A percentile compares a stretch with the other conserved stretches of the same genome.
Conservation (phyloP, 1,139 yeast genomes). For the Saccharomyces pastorianus region DNA sequence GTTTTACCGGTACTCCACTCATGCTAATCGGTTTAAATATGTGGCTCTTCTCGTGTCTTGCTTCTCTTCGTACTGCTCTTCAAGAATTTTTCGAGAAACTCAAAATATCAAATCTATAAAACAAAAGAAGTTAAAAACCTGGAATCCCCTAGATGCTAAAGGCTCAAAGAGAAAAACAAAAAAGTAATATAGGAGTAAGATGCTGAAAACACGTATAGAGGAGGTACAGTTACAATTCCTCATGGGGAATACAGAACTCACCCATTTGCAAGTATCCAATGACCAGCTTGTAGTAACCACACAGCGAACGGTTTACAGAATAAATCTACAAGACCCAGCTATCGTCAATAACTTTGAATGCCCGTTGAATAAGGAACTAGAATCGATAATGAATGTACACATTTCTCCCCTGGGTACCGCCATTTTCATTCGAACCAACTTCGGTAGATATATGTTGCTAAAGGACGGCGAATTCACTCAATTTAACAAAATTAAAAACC, state of each 20-base stretch:
- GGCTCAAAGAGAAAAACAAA: neutral
- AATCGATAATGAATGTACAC: neutral
- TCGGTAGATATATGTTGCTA: neutral
- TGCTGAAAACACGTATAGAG: neutral
- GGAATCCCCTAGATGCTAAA: neutral
- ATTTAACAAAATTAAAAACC: conserved; percentile 14
- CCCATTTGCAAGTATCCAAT: neutral
- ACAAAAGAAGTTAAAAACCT: neutral
- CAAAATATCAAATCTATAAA: neutral
- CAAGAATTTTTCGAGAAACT: neutral
- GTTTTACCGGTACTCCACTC: conserved; percentile 67
- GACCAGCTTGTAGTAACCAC: neutral
- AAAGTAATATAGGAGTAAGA: neutral
- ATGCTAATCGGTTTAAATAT: conserved; percentile 7
- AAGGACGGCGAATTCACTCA: neutral
- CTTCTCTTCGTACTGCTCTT: neutral
- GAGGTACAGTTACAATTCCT: neutral
- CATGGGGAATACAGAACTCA: neutral
- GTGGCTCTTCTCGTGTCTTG: neutral
- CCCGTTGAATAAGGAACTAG: neutral
- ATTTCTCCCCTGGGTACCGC: neutral
- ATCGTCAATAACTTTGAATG: neutral
- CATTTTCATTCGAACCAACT: neutral
- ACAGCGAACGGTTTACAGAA: neutral
- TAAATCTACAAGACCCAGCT: neutral